Conservation (phyloP, 306 rosid species). For the Lathyrus tuberosus region DNA sequence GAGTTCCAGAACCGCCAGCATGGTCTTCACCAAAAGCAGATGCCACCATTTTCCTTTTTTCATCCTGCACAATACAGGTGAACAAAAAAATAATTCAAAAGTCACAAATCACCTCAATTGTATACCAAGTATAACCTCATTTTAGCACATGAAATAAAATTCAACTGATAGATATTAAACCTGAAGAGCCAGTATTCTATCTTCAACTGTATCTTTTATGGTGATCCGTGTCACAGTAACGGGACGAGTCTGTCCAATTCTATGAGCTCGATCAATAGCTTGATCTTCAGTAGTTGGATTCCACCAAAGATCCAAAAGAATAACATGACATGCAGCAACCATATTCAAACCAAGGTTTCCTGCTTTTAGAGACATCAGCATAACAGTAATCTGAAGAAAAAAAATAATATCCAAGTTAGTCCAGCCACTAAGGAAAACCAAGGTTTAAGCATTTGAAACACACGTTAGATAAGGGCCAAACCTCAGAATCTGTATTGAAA, state of each 20-base stretch:
- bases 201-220: constrained; percentile 89
- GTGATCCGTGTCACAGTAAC: constrained; percentile 93
- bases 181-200: constrained; percentile 93
- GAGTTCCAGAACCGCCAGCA: constrained; percentile 68
- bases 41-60: constrained; percentile 96
- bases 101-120: background rate
- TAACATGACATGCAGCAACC: constrained; percentile 97
- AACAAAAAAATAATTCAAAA: constrained; percentile 21
- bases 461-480: constrained; percentile 49
- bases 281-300: constrained; percentile 99
- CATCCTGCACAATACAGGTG: constrained; percentile 62
- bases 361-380: constrained; percentile 97
- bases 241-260: constrained; percentile 98
- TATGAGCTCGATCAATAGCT: constrained; percentile 97
- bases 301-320: constrained; percentile 99
- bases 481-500: constrained; percentile 80
- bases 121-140: constrained; percentile 1
- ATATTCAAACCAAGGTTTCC: constrained; percentile 98
- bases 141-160: constrained; percentile 25
- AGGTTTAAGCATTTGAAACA: constrained; percentile 33
- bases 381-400: constrained; percentile 68
- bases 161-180: constrained; percentile 44
- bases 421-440: constrained; percentile 37
- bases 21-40: constrained; percentile 99
- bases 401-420: constrained; percentile 23